These are phyloP conservation scores for Thyridium curvatum DNA, from an alignment of 2,329 filamentous ascomycete genomes.

Conservation along the genomic window DNA sequence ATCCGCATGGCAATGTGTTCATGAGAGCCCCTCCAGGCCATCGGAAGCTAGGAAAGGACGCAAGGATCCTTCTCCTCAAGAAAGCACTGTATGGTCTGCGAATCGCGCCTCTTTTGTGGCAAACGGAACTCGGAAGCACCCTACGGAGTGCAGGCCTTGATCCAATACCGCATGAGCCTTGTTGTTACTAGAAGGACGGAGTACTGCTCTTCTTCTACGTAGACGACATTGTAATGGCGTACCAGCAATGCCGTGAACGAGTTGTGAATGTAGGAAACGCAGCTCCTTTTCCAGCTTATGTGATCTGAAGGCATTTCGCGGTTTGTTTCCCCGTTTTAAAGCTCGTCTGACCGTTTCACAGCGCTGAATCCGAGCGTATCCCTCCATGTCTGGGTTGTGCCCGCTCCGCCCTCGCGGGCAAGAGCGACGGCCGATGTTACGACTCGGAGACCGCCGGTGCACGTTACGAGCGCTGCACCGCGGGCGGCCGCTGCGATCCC, in stretches of 20 bases:
- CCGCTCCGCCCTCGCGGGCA: too few relatives aligned
- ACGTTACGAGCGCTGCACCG: too few relatives aligned
- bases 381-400: too few relatives aligned
- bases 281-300: too few relatives aligned
- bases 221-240: conserved; percentile 6
- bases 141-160: not conserved
- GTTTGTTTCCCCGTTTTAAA: too few relatives aligned
- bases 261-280: too few relatives aligned
- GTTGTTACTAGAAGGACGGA: conserved; percentile 1
- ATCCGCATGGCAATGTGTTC: not conserved
- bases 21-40: not conserved
- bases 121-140: not conserved
- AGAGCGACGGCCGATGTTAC: too few relatives aligned
- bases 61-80: not conserved
- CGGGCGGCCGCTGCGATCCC: too few relatives aligned
- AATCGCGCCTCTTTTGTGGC: not conserved
- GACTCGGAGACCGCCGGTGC: too few relatives aligned
- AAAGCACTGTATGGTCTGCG: not conserved
- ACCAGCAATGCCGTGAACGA: not conserved
- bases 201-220: conserved; percentile 7
- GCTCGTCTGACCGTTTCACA: too few relatives aligned
- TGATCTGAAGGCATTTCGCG: too few relatives aligned
- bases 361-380: too few relatives aligned
- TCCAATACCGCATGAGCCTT: conserved; percentile 3
- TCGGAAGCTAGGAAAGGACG: not conserved